Evolutionary conservation across 1,284 basidiomycete species (phyloP), one percentile per base, ranked within the genome.

Genomic region (Boletellus deceptivus): DNA sequence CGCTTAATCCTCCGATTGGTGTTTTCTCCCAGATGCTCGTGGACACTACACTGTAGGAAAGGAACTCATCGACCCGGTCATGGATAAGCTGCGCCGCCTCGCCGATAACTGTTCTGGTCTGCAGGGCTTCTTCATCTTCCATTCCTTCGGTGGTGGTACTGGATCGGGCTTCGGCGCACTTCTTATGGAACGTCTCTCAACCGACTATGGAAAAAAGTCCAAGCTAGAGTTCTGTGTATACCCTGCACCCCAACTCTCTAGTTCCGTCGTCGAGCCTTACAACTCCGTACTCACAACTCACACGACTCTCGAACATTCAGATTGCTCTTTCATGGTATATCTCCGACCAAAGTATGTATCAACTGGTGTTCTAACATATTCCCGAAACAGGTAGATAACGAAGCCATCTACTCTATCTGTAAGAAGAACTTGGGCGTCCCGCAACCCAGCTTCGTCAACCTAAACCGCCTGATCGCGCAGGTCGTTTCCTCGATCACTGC

Each of bases 41-140:
- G 95, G 94, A 61, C 93, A 97, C 75, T 98, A 99, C 78, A 99
- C 96, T 53, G 84, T 98, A 66, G 95, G 95, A 61, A 98, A 98
- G 75, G 95, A 98, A 74, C 84, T 89, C 63, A 91, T 93, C 49
- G 88, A 91, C 65, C 82, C 86, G 49, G 94, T 96, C 52, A 92
- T 98, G 83, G 97, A 99, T 76, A 94, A 90, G 72, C 78, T 98
- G 59, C 91, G 97, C 68, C 89, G 93, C 63, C 86, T 99, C 58
- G 93, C 96, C 52, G 97, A 99, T 75, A 97, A 96, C 77, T 98
- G 95, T 79, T 87, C 88, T 41, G 97, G 97, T 70, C 87, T 99
- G 41, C 97, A 99, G 75, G 96, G 97, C 63, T 99, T 99, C 84
- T 99, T 99, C 71, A 93, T 99, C 68, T 99, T 99, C 86, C 97